A percentile compares a stretch with the other conserved stretches of the same genome.
Conservation (phyloP, 371 early-diverging fungal genomes). For the Zopfochytrium polystomum region DNA sequence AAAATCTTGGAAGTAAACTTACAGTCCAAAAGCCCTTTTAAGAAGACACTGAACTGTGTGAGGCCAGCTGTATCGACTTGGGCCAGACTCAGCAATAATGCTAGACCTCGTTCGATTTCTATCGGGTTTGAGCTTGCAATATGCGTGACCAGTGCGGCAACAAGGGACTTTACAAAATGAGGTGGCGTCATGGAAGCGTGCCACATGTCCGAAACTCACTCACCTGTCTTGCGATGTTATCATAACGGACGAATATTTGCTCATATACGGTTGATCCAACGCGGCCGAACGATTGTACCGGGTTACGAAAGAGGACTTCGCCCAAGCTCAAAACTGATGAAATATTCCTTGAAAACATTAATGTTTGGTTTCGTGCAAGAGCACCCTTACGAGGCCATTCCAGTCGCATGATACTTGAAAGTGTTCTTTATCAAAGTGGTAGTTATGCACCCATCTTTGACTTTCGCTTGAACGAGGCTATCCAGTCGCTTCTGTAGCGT, state of each 20-base stretch:
- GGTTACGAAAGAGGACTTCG: conserved; percentile 14
- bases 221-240: conserved; percentile 9
- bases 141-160: conserved; percentile 24
- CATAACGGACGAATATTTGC: conserved; percentile 11
- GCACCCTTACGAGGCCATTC: neutral
- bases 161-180: conserved; percentile 6
- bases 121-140: conserved; percentile 24
- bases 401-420: neutral
- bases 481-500: conserved; percentile 17
- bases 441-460: conserved; percentile 2
- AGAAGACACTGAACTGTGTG: conserved; percentile 21
- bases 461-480: neutral
- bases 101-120: conserved; percentile 18
- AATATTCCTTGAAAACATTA: conserved; percentile 9
- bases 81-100: conserved; percentile 16
- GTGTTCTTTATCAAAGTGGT: neutral
- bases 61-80: conserved; percentile 6
- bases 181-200: no score
- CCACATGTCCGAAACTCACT: no score
- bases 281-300: neutral
- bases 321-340: conserved; percentile 1
- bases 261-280: conserved; percentile 9
- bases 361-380: neutral
- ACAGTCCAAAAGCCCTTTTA: conserved; percentile 26
- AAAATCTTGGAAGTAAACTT: neutral